A percentile compares a stretch with the other conserved stretches of the same genome.
These are phyloP conservation scores for Phaffia rhodozyma DNA, from an alignment of 1,284 basidiomycete genomes.

Conservation along the genomic window DNA sequence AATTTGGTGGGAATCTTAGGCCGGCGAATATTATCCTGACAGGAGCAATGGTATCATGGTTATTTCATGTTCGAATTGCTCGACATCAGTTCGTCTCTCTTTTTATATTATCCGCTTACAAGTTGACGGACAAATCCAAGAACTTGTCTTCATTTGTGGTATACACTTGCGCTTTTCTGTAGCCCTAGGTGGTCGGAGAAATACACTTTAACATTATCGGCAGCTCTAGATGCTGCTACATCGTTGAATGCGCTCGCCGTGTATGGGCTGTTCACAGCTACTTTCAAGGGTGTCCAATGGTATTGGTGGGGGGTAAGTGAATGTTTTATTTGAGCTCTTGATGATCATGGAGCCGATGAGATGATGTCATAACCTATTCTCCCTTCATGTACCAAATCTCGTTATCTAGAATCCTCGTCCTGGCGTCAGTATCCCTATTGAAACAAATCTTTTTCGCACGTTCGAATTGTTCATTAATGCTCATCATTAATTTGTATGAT, in stretches of 20 bases:
- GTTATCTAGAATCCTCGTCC: too few relatives aligned
- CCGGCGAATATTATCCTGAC: constrained; percentile 42
- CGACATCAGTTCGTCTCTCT: constrained; percentile 18
- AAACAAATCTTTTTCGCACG: too few relatives aligned
- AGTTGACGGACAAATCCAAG: constrained; percentile 16
- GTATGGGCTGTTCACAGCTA: constrained; percentile 35
- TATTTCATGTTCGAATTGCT: constrained; percentile 33
- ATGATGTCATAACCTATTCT: too few relatives aligned
- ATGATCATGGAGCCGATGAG: too few relatives aligned
- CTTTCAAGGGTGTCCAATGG: constrained; percentile 26
- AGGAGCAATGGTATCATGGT: constrained; percentile 34
- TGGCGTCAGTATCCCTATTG: too few relatives aligned
- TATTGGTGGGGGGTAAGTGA: too few relatives aligned
- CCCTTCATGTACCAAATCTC: too few relatives aligned
- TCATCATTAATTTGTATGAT: constrained; percentile 27
- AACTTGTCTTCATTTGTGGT: constrained; percentile 17
- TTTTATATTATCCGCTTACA: constrained; percentile 29
- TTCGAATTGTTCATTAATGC: too few relatives aligned
- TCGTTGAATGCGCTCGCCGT: constrained; percentile 38
- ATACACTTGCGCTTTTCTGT: too few relatives aligned
- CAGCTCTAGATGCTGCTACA: constrained; percentile 40
- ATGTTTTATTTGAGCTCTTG: too few relatives aligned
- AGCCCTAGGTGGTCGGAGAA: constrained; percentile 25
- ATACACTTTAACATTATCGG: constrained; percentile 29
- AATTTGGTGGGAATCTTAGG: constrained; percentile 17